Percentiles rank a stretch among this genome's conserved stretches.
These are phyloP conservation scores for Emydomyces testavorans DNA, from an alignment of 2,329 filamentous ascomycete species.

Conservation along the genomic window DNA sequence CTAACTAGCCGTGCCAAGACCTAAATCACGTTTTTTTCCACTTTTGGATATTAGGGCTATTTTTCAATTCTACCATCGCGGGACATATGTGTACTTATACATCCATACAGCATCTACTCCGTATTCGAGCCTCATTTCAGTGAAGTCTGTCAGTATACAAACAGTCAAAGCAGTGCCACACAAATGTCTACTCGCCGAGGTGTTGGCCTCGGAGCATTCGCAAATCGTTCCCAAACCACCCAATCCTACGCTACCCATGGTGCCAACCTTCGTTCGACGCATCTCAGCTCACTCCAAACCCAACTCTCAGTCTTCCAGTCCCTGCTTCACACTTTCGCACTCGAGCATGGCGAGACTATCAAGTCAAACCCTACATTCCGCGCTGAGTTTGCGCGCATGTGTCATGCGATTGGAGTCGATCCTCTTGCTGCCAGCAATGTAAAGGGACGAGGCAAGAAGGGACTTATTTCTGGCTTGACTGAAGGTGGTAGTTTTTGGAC, in stretches of 20 bases:
- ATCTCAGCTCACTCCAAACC: conserved; percentile 75
- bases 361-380: conserved; percentile 90
- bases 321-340: conserved; percentile 84
- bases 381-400: conserved; percentile 97
- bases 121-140: too few relatives aligned
- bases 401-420: conserved; percentile 89
- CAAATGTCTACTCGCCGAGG: conserved; percentile 44
- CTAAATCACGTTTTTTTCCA: conserved; percentile 3
- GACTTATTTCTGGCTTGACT: conserved; percentile 24
- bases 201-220: conserved; percentile 82
- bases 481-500: conserved; percentile 68
- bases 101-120: too few relatives aligned
- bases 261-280: conserved; percentile 68
- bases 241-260: conserved; percentile 88
- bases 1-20: conserved; percentile 5
- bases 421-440: conserved; percentile 62
- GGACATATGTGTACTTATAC: too few relatives aligned
- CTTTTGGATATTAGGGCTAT: conserved; percentile 21
- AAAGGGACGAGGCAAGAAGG: conserved; percentile 38
- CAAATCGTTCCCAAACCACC: conserved; percentile 69
- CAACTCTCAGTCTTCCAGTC: conserved; percentile 95
- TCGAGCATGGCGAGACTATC: conserved; percentile 91
- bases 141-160: too few relatives aligned
- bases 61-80: conserved; percentile 18
- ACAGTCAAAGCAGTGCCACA: too few relatives aligned